phyloP scores from a whole-genome alignment of 768 basidiomycete genomes.

The Calocybe indica region DNA sequence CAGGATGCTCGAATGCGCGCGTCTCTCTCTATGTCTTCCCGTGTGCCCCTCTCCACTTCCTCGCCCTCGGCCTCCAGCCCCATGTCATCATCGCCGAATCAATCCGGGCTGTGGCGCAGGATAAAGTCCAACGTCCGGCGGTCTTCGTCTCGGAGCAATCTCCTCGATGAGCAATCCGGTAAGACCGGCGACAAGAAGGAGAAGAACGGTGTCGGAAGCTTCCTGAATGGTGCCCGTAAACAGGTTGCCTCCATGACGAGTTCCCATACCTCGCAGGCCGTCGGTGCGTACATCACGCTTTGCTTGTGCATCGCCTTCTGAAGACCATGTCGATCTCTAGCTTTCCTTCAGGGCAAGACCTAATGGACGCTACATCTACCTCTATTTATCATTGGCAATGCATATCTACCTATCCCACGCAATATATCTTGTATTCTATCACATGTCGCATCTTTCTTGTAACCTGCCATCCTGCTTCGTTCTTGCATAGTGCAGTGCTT shows the following conservation, averaged over 20 bases:
- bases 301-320: no score
- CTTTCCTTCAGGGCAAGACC: not conserved
- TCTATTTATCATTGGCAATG: no score
- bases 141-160: conserved; percentile 12
- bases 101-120: conserved; percentile 30
- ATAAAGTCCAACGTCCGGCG: conserved; percentile 25
- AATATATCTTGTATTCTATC: no score
- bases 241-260: conserved; percentile 6
- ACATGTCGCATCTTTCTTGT: no score
- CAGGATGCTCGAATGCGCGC: no score
- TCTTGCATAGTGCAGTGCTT: no score
- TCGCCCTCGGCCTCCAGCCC: conserved; percentile 3
- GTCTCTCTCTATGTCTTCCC: conserved; percentile 2
- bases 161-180: conserved; percentile 1
- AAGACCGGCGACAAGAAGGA: conserved; percentile 8
- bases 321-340: not conserved
- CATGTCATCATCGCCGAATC: conserved; percentile 7
- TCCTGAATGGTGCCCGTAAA: conserved; percentile 8
- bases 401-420: no score
- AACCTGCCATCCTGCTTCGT: no score
- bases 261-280: conserved; percentile 7
- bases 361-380: no score
- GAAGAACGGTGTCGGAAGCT: conserved; percentile 10
- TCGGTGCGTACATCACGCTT: conserved; percentile 4
- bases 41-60: not conserved